Conservation (phyloP, 2,329 filamentous ascomycete genomes). For the Lecanicillium sp. region DNA sequence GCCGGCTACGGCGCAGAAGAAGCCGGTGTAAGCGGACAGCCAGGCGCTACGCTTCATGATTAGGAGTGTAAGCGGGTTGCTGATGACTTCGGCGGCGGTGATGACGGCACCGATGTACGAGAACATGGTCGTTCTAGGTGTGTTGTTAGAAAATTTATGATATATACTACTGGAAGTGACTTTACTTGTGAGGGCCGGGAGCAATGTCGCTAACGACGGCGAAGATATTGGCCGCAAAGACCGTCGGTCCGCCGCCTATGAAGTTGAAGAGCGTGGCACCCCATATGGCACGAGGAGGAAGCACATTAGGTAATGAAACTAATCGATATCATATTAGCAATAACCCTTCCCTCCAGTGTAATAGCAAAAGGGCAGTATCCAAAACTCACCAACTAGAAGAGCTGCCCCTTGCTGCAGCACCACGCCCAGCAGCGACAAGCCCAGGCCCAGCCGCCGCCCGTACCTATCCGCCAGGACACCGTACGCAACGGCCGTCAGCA, state of each 20-base stretch:
- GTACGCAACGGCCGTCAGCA: constrained; percentile 5
- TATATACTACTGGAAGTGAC: too few species aligned
- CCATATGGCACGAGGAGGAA: constrained; percentile 1
- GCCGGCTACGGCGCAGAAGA: too few species aligned
- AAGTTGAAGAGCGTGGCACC: neutral
- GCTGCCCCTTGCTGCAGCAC: neutral
- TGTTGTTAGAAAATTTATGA: neutral
- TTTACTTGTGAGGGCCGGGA: neutral
- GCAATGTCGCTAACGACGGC: neutral
- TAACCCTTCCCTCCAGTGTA: neutral
- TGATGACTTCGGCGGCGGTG: neutral
- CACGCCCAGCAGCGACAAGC: constrained; percentile 1
- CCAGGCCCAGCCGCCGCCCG: neutral
- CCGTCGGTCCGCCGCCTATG: constrained; percentile 6
- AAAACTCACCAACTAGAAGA: neutral
- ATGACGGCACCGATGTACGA: neutral
- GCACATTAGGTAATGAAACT: neutral
- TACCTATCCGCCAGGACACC: constrained; percentile 5
- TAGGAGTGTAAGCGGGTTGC: neutral
- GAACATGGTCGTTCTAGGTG: neutral
- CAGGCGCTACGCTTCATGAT: neutral
- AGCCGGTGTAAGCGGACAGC: neutral
- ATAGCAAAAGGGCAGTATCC: neutral
- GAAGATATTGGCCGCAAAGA: neutral
- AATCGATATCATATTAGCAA: neutral